Base-by-base conservation (phyloP, 2,329 filamentous ascomycete species). In the Aspergillus niger region DNA sequence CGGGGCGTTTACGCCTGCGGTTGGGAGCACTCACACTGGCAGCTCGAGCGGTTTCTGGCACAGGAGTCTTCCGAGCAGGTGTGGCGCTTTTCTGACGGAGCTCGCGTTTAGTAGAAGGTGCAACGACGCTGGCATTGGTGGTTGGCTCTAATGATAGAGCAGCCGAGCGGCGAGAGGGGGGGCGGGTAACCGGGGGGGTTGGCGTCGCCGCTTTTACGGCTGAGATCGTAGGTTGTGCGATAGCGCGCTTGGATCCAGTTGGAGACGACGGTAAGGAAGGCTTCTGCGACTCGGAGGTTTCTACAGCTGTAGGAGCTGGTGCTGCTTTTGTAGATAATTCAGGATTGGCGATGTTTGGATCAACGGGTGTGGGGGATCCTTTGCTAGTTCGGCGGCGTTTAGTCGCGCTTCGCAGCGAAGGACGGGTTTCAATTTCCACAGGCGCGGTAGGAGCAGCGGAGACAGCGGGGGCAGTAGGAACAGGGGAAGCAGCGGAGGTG, bases 1-100 rank as follows among this genome's bases (percentile, higher is more conserved):
- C 85, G 5, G 85, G 85, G 5, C 83, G 80, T 69, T 84, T 87
- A 61, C 81, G 82, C 22, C 85, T 83, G 24, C 82, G 78, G 57
- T 69, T 72, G 7, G 73, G 72, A 13, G 64, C 72, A 49, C 69
- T 66, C 17, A 67, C 68, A 36, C 72, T 70, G 15, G 72, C 65
- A 17, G 76, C 73, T 41, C 77, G 78, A 51, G 76, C 75, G 8
- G 74, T 69, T 22, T 81, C 80, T n/a, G 77, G 73, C 3, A 72
- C 73, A 8, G 79, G 75, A 17, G 75, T 74, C 59, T 73, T 76
- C 22, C 76, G 67, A 2, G 74, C 74, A 17, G 77, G 76, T 0
- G 77, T 80, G 6, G 74, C 70, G 58, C 77, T 80, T 63, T 78
- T 79, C n/a, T 74, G 75, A 15, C 76, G 74, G 15, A 75, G 70